These are phyloP conservation scores for Pseudofabraea citricarpa DNA, from an alignment of 2,329 filamentous ascomycete genomes.

Conservation along the genomic window DNA sequence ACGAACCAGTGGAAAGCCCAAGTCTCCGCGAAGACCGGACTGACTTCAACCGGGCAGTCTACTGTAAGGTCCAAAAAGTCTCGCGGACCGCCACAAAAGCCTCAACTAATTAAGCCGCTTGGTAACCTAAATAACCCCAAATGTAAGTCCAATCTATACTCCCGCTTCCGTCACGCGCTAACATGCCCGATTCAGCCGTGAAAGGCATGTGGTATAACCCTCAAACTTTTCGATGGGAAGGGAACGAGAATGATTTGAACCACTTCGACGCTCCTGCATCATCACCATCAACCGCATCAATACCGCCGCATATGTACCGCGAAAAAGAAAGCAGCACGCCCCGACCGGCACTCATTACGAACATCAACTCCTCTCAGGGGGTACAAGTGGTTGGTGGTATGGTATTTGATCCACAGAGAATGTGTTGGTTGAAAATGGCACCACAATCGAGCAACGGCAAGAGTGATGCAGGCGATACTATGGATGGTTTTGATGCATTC, in stretches of 20 bases:
- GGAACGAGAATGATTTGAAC: constrained; percentile 81
- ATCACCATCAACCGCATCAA: constrained; percentile 46
- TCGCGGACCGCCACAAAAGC: constrained; percentile 60
- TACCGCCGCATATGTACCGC: constrained; percentile 36
- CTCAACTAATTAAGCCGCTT: constrained; percentile 85
- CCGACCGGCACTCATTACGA: constrained; percentile 80
- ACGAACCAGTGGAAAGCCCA: constrained; percentile 33
- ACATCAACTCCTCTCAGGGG: constrained; percentile 77
- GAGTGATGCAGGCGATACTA: constrained; percentile 48
- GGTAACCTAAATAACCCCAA: constrained; percentile 71
- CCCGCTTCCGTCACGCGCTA: constrained; percentile 17
- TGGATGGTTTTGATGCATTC: constrained; percentile 63
- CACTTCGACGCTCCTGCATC: constrained; percentile 67
- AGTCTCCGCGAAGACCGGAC: constrained; percentile 26
- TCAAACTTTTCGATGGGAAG: constrained; percentile 83
- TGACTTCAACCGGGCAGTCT: constrained; percentile 43
- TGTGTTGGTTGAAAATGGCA: constrained; percentile 91
- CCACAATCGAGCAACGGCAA: constrained; percentile 35
- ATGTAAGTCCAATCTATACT: constrained; percentile 50
- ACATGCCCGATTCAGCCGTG: constrained; percentile 51
- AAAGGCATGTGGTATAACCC: constrained; percentile 98
- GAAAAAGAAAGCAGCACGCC: constrained; percentile 57
- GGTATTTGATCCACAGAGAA: constrained; percentile 94
- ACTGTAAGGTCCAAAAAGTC: constrained; percentile 50
- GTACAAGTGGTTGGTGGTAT: constrained; percentile 96